Evolutionary conservation across 2,329 filamentous ascomycete genomes (phyloP), one percentile per base, ranked within the genome.

Genomic region (Epichloe bromicola): DNA sequence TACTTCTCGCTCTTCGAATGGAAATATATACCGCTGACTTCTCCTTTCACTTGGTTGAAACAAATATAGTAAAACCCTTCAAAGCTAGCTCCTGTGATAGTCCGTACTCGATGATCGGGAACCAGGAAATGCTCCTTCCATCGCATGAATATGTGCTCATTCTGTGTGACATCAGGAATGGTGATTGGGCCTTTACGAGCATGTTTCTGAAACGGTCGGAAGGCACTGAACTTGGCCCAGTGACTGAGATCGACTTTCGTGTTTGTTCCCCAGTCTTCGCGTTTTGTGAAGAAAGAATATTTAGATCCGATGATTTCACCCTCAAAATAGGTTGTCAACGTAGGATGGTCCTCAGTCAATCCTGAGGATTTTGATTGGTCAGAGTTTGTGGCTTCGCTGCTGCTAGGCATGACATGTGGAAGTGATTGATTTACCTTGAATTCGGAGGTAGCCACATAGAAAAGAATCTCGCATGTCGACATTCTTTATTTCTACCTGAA

Each of bases 31-130:
- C 93, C 93, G 62, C 82, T 90, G 40, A 98, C 86, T 56, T 79
- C 83, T 7, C 91, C 93, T 56, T 83, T 79, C 46, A 88, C 73
- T 68, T 97, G 91, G 67, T 97, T 95, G 72, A 97, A 97, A 71
- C 90, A 96, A 58, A 98, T 97, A 63, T 98, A 98, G 66, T 97
- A 98, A 65, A 98, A 98, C 0, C 93, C 93, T 64, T 98, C 93
- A 54, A 97, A 98, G 63, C 91, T 97, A 7, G 93, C 93, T 17
- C 93, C 93, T 36, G 82, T 86, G 55, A 98, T 95, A 11, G 87
- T 94, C 54, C 85, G 80, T 19, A 97, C 89, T 15, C 87, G 80
- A 65, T 98, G 93, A 62, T 98, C 90, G 1, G 93, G 93, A 1
- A 98, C 93, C 1, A 98, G 74, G 61, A 98, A 98, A 61, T 95